Conservation (phyloP, 2,329 filamentous ascomycete species). For the Westerdykella sp. region DNA sequence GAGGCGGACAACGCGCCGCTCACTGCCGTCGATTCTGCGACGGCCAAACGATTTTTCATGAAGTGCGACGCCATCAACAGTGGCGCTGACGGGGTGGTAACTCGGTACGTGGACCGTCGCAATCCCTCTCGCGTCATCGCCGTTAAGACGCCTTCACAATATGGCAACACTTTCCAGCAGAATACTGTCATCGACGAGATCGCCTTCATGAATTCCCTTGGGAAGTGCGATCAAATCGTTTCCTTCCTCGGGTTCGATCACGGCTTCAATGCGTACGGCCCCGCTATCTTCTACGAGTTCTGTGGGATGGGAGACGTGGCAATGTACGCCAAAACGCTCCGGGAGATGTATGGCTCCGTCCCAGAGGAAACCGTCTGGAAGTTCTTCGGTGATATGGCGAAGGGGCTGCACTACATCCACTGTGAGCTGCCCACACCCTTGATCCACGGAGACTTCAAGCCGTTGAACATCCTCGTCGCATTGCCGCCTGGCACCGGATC, state of each 20-base stretch:
- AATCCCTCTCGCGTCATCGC: too few species aligned
- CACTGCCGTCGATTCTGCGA: too few species aligned
- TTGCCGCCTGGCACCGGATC: conserved; percentile 1
- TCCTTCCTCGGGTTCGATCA: conserved; percentile 4
- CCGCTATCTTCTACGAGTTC: conserved; percentile 16
- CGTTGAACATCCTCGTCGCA: conserved; percentile 77
- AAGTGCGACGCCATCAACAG: too few species aligned
- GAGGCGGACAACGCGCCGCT: too few species aligned
- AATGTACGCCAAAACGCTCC: conserved; percentile 5
- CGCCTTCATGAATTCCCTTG: background rate
- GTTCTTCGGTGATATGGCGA: conserved; percentile 16
- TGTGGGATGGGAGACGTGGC: conserved; percentile 14
- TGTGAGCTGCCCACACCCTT: conserved; percentile 34
- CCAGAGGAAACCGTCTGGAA: conserved; percentile 26
- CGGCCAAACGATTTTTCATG: too few species aligned
- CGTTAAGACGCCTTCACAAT: too few species aligned
- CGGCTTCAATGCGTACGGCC: conserved; percentile 3
- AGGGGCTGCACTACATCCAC: conserved; percentile 19
- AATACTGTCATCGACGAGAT: too few species aligned
- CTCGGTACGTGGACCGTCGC: too few species aligned
- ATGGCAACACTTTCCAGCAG: too few species aligned
- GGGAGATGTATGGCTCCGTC: background rate
- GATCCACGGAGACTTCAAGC: conserved; percentile 86
- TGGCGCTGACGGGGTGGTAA: too few species aligned
- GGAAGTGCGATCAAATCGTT: conserved; percentile 11